Base-by-base conservation (phyloP, 129 eudicot genomes). In the Centella asiatica region DNA sequence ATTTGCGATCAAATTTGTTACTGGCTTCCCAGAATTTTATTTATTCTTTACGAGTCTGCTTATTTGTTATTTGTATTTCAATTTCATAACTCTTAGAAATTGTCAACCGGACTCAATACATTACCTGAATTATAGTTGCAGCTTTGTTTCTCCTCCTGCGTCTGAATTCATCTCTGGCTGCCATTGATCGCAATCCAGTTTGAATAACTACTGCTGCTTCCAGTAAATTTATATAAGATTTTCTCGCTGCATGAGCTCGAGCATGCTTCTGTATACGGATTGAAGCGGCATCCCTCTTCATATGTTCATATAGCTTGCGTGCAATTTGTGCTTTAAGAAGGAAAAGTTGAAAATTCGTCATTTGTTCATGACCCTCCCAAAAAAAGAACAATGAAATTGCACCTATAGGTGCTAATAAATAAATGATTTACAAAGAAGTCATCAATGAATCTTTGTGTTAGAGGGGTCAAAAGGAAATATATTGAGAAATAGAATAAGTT, bases 161-260 rank as follows among this genome's bases (percentile, higher is more conserved):
- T 20, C 96, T 84, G 68, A 49, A 87, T 78, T 87, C 99, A 66
- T 84, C 69, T 73, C 96, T 67, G 47, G 99, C 92, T 53, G 90
- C 87, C 99, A 87, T 87, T 61, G 88, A 81, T 74, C 92, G 75
- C 64, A 92, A 52, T 52, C 99, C 99, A 18, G 99, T 92, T 78
- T 92, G 99, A 71, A 84, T 76, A 37, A 68, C 45, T 69, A 82
- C 55, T 57, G 96, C 79, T 19, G 96, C 80, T 51, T 25, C 75
- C 77, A 80, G 85, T 69, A 82, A 64, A 26, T 67, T 64, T 32
- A 53, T 80, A 73, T 92, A 92, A 49, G 90, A 76, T 69, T 74
- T 79, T 76, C 90, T 87, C 66, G 90, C 81, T 58, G 83, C 81
- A 70, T 62, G 79, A 64, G 87, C 78, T 60, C 90, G 96, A 25